Evolutionary conservation across 78 protist species (phyloP), one percentile per base, ranked within the genome.

Genomic region (Planoprotostelium fungivorum): DNA sequence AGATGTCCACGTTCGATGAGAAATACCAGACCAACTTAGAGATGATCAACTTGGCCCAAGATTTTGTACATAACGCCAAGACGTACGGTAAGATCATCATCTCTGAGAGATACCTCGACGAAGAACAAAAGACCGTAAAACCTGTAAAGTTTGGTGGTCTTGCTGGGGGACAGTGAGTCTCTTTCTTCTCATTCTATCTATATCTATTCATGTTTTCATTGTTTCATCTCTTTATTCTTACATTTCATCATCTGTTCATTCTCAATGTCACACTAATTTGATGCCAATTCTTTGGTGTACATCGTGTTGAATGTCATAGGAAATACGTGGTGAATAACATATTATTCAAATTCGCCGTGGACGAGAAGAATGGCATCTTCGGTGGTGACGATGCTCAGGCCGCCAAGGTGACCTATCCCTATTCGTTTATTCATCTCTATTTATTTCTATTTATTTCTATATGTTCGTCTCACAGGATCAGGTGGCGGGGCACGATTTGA

Each of bases 21-120:
- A 51, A 51, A 51, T 51, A 51, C 73, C 73, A 51, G 16, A 25
- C 73, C 16, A 51, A 51, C 16, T 16, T 51, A 51, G 73, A 51
- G 16, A 51, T 51, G 73, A 51, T 51, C 31, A 51, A 93, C 25
- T 88, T 94, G n/a, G 92, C 96, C 28, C 93, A 94, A 73, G 96
- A 94, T 36, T 94, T 94, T 87, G 89, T 89, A 5, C 92, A 94
- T 25, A 89, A 90, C 1, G 96, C 89, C 10, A 94, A 91, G 63
- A 94, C 94, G 90, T 94, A 94, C 84, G 96, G 93, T 63, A 63
- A 92, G 87, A 94, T 94, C 36, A 94, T 94, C 73, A 94, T 94
- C 38, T 93, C 92, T 38, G 96, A 94, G 91, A 35, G 92, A 35
- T 92, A 91, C 84, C 36, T 94, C 31, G 90, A 89, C 84, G 93